phyloP scores from a whole-genome alignment of 2,329 filamentous ascomycete species.

The Fusarium temperatum region DNA sequence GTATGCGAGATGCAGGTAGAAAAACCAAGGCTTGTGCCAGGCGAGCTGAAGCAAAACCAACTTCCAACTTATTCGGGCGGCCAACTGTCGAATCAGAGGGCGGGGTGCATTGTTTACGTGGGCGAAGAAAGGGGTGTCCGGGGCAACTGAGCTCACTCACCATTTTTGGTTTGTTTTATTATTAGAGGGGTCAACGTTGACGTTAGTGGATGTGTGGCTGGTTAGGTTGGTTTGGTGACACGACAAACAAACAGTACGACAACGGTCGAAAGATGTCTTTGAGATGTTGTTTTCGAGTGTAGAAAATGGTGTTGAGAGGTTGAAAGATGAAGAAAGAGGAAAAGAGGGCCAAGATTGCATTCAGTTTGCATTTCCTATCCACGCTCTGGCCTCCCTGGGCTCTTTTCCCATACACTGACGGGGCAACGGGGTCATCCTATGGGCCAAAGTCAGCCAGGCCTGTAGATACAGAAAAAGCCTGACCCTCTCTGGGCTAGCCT shows the following conservation, averaged over 20 bases:
- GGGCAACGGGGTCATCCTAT: constrained; percentile 38
- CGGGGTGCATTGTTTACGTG: constrained; percentile 49
- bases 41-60: constrained; percentile 38
- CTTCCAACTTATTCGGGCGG: constrained; percentile 31
- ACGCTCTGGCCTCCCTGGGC: constrained; percentile 39
- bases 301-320: constrained; percentile 37
- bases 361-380: constrained; percentile 37
- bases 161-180: constrained; percentile 45
- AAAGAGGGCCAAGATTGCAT: constrained; percentile 35
- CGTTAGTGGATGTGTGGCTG: constrained; percentile 17
- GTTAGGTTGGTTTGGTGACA: constrained; percentile 27
- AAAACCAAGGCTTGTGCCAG: constrained; percentile 22
- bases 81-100: constrained; percentile 48
- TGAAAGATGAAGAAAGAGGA: constrained; percentile 37
- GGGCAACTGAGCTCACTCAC: constrained; percentile 52
- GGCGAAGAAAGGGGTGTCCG: constrained; percentile 40
- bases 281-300: constrained; percentile 3
- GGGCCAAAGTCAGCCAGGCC: constrained; percentile 24
- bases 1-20: constrained; percentile 13
- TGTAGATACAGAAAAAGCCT: neutral
- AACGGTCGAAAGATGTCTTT: constrained; percentile 7
- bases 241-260: constrained; percentile 3
- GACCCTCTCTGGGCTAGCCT: accelerated
- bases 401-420: constrained; percentile 45
- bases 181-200: constrained; percentile 15